Evolutionary conservation across 768 basidiomycete genomes (phyloP).

Genomic region (Naganishia antarctica): DNA sequence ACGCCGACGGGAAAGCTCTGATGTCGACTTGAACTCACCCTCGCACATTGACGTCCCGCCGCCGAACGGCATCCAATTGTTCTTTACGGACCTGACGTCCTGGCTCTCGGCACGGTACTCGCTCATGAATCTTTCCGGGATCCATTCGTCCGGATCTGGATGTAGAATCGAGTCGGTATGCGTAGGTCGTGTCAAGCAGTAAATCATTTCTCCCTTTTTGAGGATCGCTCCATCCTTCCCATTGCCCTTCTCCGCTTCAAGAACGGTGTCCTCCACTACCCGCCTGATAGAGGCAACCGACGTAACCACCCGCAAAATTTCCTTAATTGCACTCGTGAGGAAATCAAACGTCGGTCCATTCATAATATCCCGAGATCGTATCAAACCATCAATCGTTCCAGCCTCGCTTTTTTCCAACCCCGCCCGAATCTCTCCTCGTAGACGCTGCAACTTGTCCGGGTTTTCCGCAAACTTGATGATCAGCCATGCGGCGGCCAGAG

Average conservation of each 20-base stretch:
- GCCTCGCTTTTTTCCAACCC: conserved; percentile 12
- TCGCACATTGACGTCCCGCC: conserved; percentile 44
- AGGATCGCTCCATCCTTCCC: conserved; percentile 30
- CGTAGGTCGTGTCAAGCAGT: conserved; percentile 21
- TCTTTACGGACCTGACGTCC: conserved; percentile 31
- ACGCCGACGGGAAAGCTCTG: background rate
- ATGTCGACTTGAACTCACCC: conserved; percentile 25
- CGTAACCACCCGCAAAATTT: conserved; percentile 35
- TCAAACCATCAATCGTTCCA: conserved; percentile 1
- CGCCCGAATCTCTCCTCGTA: conserved; percentile 33
- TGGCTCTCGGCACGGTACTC: conserved; percentile 17
- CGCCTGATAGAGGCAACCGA: conserved; percentile 34
- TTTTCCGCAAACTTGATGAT: conserved; percentile 33
- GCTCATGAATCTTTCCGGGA: conserved; percentile 25
- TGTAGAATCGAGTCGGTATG: conserved; percentile 6
- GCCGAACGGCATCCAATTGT: conserved; percentile 39
- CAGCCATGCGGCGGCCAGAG: conserved; percentile 36
- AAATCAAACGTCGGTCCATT: conserved; percentile 34
- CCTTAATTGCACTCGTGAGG: conserved; percentile 37
- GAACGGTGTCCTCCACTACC: conserved; percentile 29
- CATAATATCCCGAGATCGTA: conserved; percentile 22
- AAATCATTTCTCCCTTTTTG: conserved; percentile 31
- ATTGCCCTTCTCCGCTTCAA: conserved; percentile 7
- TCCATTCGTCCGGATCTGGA: conserved; percentile 1
- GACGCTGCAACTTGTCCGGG: conserved; percentile 31